Conservation (phyloP, 305 asterid species). For the Fraxinus albicans region DNA sequence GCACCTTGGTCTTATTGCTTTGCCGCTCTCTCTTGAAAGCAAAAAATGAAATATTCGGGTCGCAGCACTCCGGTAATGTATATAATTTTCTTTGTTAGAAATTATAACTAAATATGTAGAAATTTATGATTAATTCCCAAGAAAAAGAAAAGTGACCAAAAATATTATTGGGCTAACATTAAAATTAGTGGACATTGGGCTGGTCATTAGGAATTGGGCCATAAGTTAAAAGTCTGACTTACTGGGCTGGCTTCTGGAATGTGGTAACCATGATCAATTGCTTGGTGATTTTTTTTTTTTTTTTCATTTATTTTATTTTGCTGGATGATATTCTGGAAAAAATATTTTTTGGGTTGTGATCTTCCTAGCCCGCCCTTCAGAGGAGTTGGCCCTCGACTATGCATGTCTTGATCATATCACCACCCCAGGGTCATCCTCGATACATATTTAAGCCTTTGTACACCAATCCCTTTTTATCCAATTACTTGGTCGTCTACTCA, state of each 20-base stretch:
- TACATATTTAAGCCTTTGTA: no score
- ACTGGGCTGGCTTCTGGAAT: not conserved
- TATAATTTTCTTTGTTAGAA: not conserved
- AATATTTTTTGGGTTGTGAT: no score
- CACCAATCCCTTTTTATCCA: no score
- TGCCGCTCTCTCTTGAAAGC: not conserved
- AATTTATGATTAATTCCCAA: not conserved
- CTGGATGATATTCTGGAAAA: not conserved
- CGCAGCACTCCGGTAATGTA: not conserved
- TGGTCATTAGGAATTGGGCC: not conserved
- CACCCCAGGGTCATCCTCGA: no score
- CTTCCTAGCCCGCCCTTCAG: not conserved
- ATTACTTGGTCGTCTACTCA: no score
- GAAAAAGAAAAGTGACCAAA: not conserved
- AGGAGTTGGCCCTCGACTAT: not conserved
- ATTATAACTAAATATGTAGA: not conserved
- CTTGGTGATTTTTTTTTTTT: not conserved
- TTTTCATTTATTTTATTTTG: not conserved
- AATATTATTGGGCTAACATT: not conserved
- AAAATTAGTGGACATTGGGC: not conserved
- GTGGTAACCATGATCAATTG: not conserved
- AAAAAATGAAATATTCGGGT: not conserved
- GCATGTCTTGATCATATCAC: not conserved
- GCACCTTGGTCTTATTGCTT: not conserved
- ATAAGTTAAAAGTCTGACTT: not conserved